Evolutionary conservation across 768 basidiomycete species (phyloP), one percentile per base, ranked within the genome.

Genomic region (Russula sp.): DNA sequence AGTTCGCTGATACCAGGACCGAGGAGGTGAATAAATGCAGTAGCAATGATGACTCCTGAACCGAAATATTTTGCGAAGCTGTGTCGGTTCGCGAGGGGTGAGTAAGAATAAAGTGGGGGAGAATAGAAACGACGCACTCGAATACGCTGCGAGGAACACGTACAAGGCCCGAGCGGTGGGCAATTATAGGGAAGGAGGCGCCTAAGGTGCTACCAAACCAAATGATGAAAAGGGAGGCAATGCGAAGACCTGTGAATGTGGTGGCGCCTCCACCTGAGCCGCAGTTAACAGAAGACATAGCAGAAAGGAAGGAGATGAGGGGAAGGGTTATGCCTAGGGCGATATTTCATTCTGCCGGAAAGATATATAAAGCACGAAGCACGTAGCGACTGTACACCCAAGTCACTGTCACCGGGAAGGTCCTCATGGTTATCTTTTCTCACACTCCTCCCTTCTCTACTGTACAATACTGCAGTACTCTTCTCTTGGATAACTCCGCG

Each of bases 151-250:
- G 80, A 13, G 89, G 89, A 4, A 90, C 76, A 53, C 73, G 77
- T 11, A 90, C 61, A 77, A 78, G 79, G 8, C 70, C 75, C 0
- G 82, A 77, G 54, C 82, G 77, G 52, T 70, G 78, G 6, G 87
- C 80, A 27, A 91, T 69, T 37, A 93, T 78, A 16, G 91, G 91
- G 74, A 92, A 89, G 57, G 86, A 75, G 5, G 89, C 82, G 16
- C 89, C 90, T 10, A 71, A 66, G 8, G 76, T 73, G 2, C 88
- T 87, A 27, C 82, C 80, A 3, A 76, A 70, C 62, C 89, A 77
- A 70, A 93, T 84, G 68, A 94, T 78, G 74, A 93, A 93, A 66
- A 92, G 73, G 22, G 89, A 83, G 0, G 80, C 90, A 52, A 92
- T 78, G 4, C 91, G 82, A 50, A 93, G 75, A 37, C 76, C 72